phyloP scores from a whole-genome alignment of 108 stramenopile genomes.

The Halocafeteria seosinensis region DNA sequence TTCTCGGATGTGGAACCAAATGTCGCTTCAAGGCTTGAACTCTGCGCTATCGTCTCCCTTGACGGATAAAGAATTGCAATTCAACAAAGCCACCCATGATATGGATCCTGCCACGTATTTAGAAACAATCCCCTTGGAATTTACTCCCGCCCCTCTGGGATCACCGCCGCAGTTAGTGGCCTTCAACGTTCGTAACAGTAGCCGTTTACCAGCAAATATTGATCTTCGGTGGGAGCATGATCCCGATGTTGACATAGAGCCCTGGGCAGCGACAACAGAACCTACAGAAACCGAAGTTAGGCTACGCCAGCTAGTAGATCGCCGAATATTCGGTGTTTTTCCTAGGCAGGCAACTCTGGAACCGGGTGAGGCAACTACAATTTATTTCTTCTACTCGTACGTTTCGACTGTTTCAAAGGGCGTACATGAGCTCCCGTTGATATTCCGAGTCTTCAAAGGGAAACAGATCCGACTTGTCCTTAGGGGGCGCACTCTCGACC shows the following conservation, averaged over 20 bases:
- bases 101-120: neutral
- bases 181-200: neutral
- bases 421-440: neutral
- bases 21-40: neutral
- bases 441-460: constrained; percentile 1
- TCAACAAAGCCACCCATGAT: neutral
- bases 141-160: constrained; percentile 5
- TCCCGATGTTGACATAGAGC: constrained; percentile 6
- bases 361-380: constrained; percentile 1
- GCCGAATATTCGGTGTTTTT: neutral
- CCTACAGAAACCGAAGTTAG: neutral
- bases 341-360: neutral
- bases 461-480: constrained; percentile 4
- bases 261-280: constrained; percentile 4
- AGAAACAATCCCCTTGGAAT: neutral
- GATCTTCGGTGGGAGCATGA: neutral
- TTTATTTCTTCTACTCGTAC: constrained; percentile 4
- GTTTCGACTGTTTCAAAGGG: neutral
- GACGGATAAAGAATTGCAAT: neutral
- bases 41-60: neutral
- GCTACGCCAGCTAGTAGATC: neutral
- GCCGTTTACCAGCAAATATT: neutral
- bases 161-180: constrained; percentile 3
- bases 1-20: neutral
- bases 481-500: constrained; percentile 1